Percentiles rank a stretch among this genome's conserved stretches.
Conservation (phyloP, 108 stramenopile species). For the Pseudonitzschia delicatissima region DNA sequence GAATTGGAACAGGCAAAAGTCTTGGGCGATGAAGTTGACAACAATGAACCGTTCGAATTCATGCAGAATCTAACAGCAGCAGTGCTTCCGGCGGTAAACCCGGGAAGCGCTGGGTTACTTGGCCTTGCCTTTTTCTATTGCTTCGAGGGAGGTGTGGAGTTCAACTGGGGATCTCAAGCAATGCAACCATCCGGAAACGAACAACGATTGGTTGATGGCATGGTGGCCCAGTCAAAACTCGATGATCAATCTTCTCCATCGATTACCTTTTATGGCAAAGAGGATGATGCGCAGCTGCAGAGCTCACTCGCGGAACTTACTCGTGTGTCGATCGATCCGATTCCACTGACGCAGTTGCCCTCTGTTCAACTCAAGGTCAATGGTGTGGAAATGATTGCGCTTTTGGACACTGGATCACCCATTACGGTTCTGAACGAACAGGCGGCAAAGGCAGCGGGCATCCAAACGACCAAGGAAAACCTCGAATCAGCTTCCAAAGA, state of each 20-base stretch:
- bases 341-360: slow-evolving; percentile 55
- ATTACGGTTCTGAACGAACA: slow-evolving; percentile 69
- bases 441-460: slow-evolving; percentile 57
- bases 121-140: slow-evolving; percentile 64
- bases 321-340: slow-evolving; percentile 36
- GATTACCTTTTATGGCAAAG: slow-evolving; percentile 51
- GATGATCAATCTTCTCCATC: neutral
- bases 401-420: slow-evolving; percentile 78
- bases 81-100: slow-evolving; percentile 61
- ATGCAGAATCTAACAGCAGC: slow-evolving; percentile 73
- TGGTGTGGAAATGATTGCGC: slow-evolving; percentile 60
- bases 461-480: slow-evolving; percentile 22
- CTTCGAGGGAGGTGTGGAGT: slow-evolving; percentile 75
- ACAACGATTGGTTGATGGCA: slow-evolving; percentile 8
- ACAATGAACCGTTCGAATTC: slow-evolving; percentile 43
- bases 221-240: neutral
- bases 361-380: slow-evolving; percentile 53
- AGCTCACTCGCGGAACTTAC: slow-evolving; percentile 32
- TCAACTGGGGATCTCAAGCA: slow-evolving; percentile 43
- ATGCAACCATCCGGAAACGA: neutral
- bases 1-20: slow-evolving; percentile 45
- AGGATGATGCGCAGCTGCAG: slow-evolving; percentile 16
- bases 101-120: slow-evolving; percentile 64
- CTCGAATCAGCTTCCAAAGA: neutral
- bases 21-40: neutral